A percentile compares a stretch with the other conserved stretches of the same genome.
phyloP scores from a whole-genome alignment of 345 rosid genomes.

The Rhizophora mangle region DNA sequence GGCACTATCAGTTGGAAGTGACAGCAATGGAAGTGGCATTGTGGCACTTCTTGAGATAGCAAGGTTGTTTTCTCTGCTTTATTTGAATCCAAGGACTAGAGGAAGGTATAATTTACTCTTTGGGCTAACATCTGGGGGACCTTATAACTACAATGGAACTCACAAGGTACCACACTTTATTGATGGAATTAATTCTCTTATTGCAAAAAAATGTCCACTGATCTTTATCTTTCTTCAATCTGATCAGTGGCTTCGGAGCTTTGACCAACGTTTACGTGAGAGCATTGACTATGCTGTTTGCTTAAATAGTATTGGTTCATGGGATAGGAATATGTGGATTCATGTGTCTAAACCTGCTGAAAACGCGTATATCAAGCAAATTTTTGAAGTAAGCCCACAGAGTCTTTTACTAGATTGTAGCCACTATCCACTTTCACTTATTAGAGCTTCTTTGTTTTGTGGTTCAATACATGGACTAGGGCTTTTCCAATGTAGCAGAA shows the following conservation, averaged over 20 bases:
- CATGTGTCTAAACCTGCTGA: constrained; percentile 98
- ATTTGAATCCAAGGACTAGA: constrained; percentile 91
- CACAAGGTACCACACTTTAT: constrained; percentile 61
- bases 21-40: constrained; percentile 95
- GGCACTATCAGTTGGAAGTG: constrained; percentile 95
- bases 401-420: background rate
- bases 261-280: constrained; percentile 96
- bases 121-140: constrained; percentile 94
- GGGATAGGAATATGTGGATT: constrained; percentile 64
- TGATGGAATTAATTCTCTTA: constrained; percentile 6
- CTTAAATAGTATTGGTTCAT: constrained; percentile 88
- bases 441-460: constrained; percentile 18
- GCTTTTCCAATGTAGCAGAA: constrained; percentile 73
- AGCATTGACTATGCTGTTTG: constrained; percentile 96
- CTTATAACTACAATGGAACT: constrained; percentile 94
- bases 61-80: constrained; percentile 86
- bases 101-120: constrained; percentile 93
- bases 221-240: constrained; percentile 18
- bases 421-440: constrained; percentile 11
- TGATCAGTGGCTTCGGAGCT: constrained; percentile 92
- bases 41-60: constrained; percentile 95
- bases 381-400: constrained; percentile 64
- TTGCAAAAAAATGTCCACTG: background rate
- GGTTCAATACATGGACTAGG: constrained; percentile 41
- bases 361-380: constrained; percentile 81